phyloP scores from a whole-genome alignment of 768 basidiomycete genomes.

The Tulasnella sp. region DNA sequence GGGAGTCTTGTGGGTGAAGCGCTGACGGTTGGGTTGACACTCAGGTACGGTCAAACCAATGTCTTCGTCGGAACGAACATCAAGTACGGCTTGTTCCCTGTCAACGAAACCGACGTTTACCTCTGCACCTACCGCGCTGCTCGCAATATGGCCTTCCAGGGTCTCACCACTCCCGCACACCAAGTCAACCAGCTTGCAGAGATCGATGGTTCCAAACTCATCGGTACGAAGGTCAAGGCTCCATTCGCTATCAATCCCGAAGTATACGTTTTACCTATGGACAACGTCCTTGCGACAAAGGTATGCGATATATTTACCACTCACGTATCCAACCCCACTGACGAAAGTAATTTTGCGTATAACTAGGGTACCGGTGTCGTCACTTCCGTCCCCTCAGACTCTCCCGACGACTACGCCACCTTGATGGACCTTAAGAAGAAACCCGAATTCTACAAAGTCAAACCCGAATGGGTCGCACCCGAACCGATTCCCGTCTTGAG shows the following conservation, averaged over 20 bases:
- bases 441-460: constrained; percentile 93
- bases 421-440: constrained; percentile 93
- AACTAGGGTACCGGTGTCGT: constrained; percentile 92
- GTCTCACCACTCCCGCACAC: constrained; percentile 71
- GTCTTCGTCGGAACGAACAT: constrained; percentile 91
- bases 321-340: neutral
- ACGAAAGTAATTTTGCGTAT: neutral
- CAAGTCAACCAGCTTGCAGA: constrained; percentile 73
- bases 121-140: constrained; percentile 87
- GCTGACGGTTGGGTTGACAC: constrained; percentile 20
- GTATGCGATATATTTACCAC: constrained; percentile 45
- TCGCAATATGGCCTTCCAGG: constrained; percentile 96
- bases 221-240: constrained; percentile 90
- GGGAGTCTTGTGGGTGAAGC: neutral
- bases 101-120: constrained; percentile 76
- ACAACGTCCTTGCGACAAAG: constrained; percentile 94
- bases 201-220: constrained; percentile 73
- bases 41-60: constrained; percentile 96
- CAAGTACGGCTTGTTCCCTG: constrained; percentile 91
- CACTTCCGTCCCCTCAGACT: constrained; percentile 97
- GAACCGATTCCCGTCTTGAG: constrained; percentile 86
- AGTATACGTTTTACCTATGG: constrained; percentile 98
- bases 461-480: constrained; percentile 81
- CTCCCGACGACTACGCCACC: constrained; percentile 94
- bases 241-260: constrained; percentile 81